Percentiles rank a stretch among this genome's conserved stretches.
Conservation (phyloP, 371 early-diverging fungal genomes). For the Chytridium lagenaria region DNA sequence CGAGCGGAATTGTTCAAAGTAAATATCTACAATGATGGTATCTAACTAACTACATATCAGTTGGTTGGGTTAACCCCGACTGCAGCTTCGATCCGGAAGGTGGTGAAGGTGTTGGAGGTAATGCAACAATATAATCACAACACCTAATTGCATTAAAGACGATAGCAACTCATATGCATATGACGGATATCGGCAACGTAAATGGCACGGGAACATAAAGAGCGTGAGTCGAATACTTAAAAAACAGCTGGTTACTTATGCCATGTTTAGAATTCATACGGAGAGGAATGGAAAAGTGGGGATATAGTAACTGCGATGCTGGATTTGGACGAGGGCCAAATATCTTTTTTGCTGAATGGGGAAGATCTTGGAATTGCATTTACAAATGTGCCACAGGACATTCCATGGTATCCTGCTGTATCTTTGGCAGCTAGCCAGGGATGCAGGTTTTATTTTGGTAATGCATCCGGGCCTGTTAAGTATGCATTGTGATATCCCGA, state of each 20-base stretch:
- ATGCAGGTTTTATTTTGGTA: conserved; percentile 48
- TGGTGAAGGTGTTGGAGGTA: conserved; percentile 75
- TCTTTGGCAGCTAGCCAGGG: conserved; percentile 54
- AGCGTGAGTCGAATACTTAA: conserved; percentile 32
- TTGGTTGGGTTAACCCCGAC: conserved; percentile 70
- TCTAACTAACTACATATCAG: conserved; percentile 8
- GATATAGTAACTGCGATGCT: conserved; percentile 66
- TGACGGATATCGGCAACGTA: conserved; percentile 70
- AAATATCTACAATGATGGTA: background rate
- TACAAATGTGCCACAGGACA: conserved; percentile 43
- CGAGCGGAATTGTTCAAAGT: conserved; percentile 70
- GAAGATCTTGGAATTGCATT: conserved; percentile 73
- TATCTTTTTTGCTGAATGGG: conserved; percentile 70
- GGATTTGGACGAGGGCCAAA: conserved; percentile 64
- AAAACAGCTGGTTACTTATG: background rate
- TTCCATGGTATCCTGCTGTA: conserved; percentile 62
- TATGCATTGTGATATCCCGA: conserved; percentile 29
- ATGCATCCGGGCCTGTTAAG: conserved; percentile 37
- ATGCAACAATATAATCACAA: background rate
- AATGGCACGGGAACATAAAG: conserved; percentile 67
- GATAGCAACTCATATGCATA: conserved; percentile 71
- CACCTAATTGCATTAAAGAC: conserved; percentile 40
- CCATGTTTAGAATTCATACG: conserved; percentile 60
- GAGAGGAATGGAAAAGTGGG: conserved; percentile 63
- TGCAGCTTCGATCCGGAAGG: conserved; percentile 69